Base-by-base conservation (phyloP, 2,329 filamentous ascomycete genomes). In the Fusarium burgessii region DNA sequence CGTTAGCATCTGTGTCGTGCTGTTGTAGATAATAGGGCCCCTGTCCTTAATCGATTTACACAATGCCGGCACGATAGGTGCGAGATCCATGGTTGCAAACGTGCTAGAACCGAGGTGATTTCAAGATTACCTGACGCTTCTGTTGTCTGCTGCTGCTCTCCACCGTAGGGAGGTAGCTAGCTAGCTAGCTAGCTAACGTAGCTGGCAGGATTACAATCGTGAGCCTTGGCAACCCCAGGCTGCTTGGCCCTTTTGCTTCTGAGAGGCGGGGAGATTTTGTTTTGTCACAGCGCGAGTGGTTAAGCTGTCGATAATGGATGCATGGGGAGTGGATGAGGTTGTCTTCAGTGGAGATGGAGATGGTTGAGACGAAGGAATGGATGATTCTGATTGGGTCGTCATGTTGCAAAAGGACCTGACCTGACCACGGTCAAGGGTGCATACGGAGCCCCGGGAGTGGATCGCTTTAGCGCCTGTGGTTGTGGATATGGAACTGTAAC, bases 381-480 rank as follows among this genome's bases (percentile, higher is more conserved):
- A 13, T 20, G 32, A 14, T 5, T 42, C 18, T 71, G 50, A 54
- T 71, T 71, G 68, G 68, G 14, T 13, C 3, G 47, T 56, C 55
- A 58, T 38, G 51, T 66, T 68, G 54, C 74, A 76, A 76, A 75
- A 76, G 74, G 67, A 70, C 74, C 73, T 70, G 70, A 66, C 51
- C 56, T 66, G 50, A 69, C 52, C 52, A 72, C 52, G 61, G 57
- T 66, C 51, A 32, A 54, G 50, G 50, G 27, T 54, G 62, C 62
- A 35, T 52, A 72, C 45, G 67, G 62, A 67, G 67, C 71, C 68
- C 70, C 68, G 72, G 72, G 70, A 74, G 74, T 76, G 74, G 74
- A 74, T 74, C 65, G 66, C 72, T 73, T 74, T 75, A 75, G 73
- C 73, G 73, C 61, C 61, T 63, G n/a, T 67, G 58, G 62, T 27